Evolutionary conservation across 2,329 filamentous ascomycete genomes (phyloP).

Genomic region (Colletotrichum spinosum): DNA sequence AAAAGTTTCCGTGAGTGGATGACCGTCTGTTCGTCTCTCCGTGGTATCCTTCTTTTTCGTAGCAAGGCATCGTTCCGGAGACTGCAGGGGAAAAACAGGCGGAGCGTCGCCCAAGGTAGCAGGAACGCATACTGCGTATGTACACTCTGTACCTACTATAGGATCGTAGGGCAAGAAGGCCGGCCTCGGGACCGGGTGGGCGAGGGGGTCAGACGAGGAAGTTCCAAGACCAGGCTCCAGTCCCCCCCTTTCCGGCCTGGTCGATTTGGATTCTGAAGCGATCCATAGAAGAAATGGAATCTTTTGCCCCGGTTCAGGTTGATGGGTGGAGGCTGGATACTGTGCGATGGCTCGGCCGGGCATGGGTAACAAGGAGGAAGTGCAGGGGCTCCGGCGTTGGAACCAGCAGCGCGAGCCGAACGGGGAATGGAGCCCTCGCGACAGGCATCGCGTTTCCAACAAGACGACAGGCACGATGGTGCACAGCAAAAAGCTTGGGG

Average conservation of each 20-base stretch:
- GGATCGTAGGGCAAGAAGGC: background rate
- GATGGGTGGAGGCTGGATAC: constrained; percentile 18
- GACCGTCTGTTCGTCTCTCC: constrained; percentile 21
- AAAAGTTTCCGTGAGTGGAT: constrained; percentile 20
- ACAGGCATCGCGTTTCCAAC: constrained; percentile 23
- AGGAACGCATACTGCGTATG: background rate
- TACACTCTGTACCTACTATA: background rate
- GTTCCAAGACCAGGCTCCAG: constrained; percentile 26
- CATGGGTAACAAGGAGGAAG: constrained; percentile 17
- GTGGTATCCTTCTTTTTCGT: background rate
- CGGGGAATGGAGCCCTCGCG: constrained; percentile 14
- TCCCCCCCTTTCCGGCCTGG: constrained; percentile 27
- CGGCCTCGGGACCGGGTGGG: constrained; percentile 31
- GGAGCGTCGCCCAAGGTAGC: constrained; percentile 34
- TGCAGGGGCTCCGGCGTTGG: constrained; percentile 8
- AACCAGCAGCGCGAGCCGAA: constrained; percentile 12
- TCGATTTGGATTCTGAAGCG: constrained; percentile 20
- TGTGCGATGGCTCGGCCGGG: constrained; percentile 1
- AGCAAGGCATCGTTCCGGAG: constrained; percentile 16
- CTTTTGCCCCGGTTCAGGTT: constrained; percentile 9
- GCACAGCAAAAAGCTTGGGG: constrained; percentile 19
- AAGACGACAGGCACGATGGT: constrained; percentile 13
- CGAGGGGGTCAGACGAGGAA: constrained; percentile 35
- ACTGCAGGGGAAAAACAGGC: constrained; percentile 30
- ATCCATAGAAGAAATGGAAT: constrained; percentile 29